These are phyloP conservation scores for Pythium grandisporangium DNA, from an alignment of 352 stramenopile genomes.

Conservation along the genomic window DNA sequence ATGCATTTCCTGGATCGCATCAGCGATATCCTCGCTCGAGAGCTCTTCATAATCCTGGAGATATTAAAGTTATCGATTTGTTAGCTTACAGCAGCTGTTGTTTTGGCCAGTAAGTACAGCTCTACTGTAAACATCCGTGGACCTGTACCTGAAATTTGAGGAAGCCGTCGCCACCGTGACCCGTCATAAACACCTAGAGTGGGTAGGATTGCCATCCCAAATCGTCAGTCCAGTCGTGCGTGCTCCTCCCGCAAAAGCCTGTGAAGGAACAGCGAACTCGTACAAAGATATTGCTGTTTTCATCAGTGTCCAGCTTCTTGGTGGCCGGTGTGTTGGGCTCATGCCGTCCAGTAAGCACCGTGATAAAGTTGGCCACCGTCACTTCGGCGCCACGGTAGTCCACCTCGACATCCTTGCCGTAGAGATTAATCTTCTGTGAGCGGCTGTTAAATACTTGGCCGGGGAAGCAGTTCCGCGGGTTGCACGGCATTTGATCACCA, in stretches of 20 bases:
- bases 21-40: conserved; percentile 90
- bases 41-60: conserved; percentile 94
- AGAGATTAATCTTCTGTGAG: conserved; percentile 88
- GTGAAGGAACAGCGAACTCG: conserved; percentile 24
- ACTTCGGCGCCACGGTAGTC: conserved; percentile 95
- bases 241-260: too few relatives aligned
- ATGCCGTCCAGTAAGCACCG: conserved; percentile 87
- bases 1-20: conserved; percentile 93
- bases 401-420: conserved; percentile 89
- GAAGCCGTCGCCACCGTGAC: conserved; percentile 96
- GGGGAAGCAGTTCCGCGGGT: conserved; percentile 86
- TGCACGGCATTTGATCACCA: conserved; percentile 95
- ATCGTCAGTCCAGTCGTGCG: too few relatives aligned
- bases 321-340: conserved; percentile 81
- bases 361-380: conserved; percentile 95
- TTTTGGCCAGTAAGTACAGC: too few relatives aligned
- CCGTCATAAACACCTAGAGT: conserved; percentile 82
- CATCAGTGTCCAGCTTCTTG: conserved; percentile 84
- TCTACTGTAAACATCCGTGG: too few relatives aligned
- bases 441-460: conserved; percentile 88
- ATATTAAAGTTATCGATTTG: too few relatives aligned
- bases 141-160: conserved; percentile 97
- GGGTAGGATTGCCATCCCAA: too few relatives aligned
- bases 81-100: too few relatives aligned
- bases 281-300: conserved; percentile 84